These are phyloP conservation scores for Marasmius sp. DNA, from an alignment of 1,284 basidiomycete species.

Conservation along the genomic window DNA sequence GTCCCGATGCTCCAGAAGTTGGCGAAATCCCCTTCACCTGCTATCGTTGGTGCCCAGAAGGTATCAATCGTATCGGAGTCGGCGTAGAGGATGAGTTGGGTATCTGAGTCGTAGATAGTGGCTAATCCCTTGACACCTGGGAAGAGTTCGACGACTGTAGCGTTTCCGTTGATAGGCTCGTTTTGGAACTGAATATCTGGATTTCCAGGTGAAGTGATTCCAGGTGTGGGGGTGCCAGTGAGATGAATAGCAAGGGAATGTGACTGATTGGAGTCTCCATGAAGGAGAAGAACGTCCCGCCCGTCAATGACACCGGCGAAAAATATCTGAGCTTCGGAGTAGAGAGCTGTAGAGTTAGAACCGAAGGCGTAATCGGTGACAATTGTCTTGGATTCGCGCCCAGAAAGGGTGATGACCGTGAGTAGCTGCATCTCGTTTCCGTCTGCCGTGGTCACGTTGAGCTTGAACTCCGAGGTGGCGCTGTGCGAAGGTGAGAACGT, in stretches of 20 bases:
- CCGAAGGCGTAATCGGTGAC: slow-evolving; percentile 71
- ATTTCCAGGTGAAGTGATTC: slow-evolving; percentile 12
- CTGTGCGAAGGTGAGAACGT: slow-evolving; percentile 29
- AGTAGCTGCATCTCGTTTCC: background rate
- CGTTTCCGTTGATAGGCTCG: background rate
- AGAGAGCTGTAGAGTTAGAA: slow-evolving; percentile 46
- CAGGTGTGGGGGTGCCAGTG: slow-evolving; percentile 41
- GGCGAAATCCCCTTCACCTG: slow-evolving; percentile 30
- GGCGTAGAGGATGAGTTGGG: slow-evolving; percentile 64
- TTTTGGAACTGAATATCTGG: background rate
- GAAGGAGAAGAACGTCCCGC: slow-evolving; percentile 69
- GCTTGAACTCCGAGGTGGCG: slow-evolving; percentile 47
- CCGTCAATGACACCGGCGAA: slow-evolving; percentile 67
- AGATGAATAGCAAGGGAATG: slow-evolving; percentile 57
- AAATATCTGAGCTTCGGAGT: slow-evolving; percentile 67
- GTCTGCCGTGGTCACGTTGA: slow-evolving; percentile 51
- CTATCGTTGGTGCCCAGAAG: slow-evolving; percentile 45
- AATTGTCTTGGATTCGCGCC: slow-evolving; percentile 70
- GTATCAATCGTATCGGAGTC: slow-evolving; percentile 62
- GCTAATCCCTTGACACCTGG: slow-evolving; percentile 57
- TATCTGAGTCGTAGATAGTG: slow-evolving; percentile 62
- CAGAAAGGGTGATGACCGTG: slow-evolving; percentile 55
- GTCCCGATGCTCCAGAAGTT: slow-evolving; percentile 53
- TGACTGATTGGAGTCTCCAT: slow-evolving; percentile 56
- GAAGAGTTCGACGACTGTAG: slow-evolving; percentile 48